A percentile compares a stretch with the other conserved stretches of the same genome.
Conservation (phyloP, 2,329 filamentous ascomycete genomes). For the Didymellaceae sp. region DNA sequence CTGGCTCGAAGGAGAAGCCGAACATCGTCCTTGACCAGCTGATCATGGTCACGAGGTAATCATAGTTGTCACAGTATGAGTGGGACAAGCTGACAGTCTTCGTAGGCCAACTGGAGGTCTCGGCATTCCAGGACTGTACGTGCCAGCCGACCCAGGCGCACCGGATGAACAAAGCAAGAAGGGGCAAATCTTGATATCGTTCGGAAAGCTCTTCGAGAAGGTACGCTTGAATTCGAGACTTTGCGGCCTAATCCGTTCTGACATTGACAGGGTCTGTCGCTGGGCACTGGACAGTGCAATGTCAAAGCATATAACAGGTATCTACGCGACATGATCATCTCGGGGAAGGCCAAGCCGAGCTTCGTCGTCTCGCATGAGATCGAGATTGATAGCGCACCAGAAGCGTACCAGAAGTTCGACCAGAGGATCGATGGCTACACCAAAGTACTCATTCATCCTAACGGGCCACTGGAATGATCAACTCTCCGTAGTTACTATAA, state of each 20-base stretch:
- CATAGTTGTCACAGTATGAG: background rate
- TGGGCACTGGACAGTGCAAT: slow-evolving; percentile 71
- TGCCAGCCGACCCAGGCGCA: slow-evolving; percentile 66
- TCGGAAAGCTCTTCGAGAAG: slow-evolving; percentile 74
- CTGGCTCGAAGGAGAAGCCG: slow-evolving; percentile 65
- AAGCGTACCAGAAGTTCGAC: slow-evolving; percentile 71
- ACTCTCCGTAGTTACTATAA: slow-evolving; percentile 8
- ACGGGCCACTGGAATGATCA: slow-evolving; percentile 49
- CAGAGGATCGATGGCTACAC: slow-evolving; percentile 70
- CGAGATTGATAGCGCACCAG: slow-evolving; percentile 65
- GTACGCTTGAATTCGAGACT: slow-evolving; percentile 39
- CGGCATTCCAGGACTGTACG: slow-evolving; percentile 65
- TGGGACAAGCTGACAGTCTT: background rate
- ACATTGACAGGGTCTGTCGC: slow-evolving; percentile 59
- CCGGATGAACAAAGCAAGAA: slow-evolving; percentile 66
- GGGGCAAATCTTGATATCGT: slow-evolving; percentile 68
- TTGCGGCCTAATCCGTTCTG: slow-evolving; percentile 2
- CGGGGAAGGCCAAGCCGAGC: slow-evolving; percentile 68
- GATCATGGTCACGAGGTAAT: slow-evolving; percentile 62
- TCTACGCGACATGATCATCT: slow-evolving; percentile 69
- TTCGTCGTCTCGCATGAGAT: slow-evolving; percentile 73
- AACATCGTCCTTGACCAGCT: slow-evolving; percentile 69
- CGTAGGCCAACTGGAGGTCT: slow-evolving; percentile 63
- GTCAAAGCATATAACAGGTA: slow-evolving; percentile 73
- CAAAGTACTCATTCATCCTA: slow-evolving; percentile 72